Evolutionary conservation across 345 rosid genomes (phyloP).

Genomic region (Aethionema arabicum): DNA sequence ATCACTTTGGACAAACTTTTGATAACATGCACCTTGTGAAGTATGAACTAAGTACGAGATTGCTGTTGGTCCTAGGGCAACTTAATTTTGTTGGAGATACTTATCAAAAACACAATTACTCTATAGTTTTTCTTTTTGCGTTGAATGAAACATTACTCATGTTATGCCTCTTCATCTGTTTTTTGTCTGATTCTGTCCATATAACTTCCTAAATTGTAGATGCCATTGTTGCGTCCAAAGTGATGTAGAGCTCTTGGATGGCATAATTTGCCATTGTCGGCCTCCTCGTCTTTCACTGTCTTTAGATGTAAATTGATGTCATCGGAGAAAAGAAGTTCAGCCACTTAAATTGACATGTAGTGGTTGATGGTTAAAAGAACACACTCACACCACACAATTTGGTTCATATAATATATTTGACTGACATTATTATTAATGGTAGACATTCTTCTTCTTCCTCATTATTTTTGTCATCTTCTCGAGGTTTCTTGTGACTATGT

Average conservation of each 20-base stretch:
- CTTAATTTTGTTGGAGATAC: slow-evolving; percentile 3
- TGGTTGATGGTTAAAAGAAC: slow-evolving; percentile 33
- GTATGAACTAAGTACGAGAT: slow-evolving; percentile 13
- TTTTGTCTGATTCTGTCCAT: slow-evolving; percentile 5
- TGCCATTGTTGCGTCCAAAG: slow-evolving; percentile 16
- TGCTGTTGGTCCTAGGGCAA: background rate
- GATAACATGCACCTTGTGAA: slow-evolving; percentile 18
- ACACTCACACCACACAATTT: slow-evolving; percentile 25
- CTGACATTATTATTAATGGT: slow-evolving; percentile 23
- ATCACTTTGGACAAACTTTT: slow-evolving; percentile 1
- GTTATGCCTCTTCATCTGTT: slow-evolving; percentile 14
- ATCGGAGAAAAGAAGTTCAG: slow-evolving; percentile 38
- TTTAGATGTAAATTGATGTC: slow-evolving; percentile 29
- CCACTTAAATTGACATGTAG: slow-evolving; percentile 40
- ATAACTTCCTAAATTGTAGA: slow-evolving; percentile 11
- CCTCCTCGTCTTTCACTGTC: slow-evolving; percentile 27
- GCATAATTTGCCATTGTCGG: slow-evolving; percentile 18
- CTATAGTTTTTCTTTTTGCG: background rate
- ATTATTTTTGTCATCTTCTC: slow-evolving; percentile 34
- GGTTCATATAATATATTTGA: slow-evolving; percentile 28
- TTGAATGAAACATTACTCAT: slow-evolving; percentile 4
- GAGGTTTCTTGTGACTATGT: slow-evolving; percentile 34
- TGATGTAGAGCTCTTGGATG: slow-evolving; percentile 21
- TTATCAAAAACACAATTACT: background rate
- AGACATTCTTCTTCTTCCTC: slow-evolving; percentile 31